phyloP scores from a whole-genome alignment of 305 asterid genomes.

The Fraxinus nigra region DNA sequence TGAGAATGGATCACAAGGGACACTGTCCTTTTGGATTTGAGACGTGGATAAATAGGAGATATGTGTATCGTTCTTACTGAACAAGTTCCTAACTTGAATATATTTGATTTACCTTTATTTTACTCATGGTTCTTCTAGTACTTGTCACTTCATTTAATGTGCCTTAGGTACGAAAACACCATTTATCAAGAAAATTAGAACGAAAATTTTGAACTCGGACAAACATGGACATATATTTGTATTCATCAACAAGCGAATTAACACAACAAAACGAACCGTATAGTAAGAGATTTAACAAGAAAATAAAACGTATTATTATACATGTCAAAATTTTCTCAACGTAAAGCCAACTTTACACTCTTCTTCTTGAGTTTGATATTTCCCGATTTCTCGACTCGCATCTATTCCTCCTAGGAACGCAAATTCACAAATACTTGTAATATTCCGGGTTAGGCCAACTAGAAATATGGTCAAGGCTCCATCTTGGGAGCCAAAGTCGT shows the following conservation, averaged over 20 bases:
- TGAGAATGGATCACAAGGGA: neutral
- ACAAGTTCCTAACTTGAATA: neutral
- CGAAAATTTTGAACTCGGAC: neutral
- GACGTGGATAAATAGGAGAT: neutral
- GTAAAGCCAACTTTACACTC: neutral
- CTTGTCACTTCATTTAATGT: neutral
- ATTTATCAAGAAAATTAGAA: neutral
- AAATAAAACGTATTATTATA: neutral
- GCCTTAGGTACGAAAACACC: neutral
- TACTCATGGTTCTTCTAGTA: neutral
- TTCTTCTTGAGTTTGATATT: neutral
- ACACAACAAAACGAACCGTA: neutral
- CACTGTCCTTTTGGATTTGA: neutral
- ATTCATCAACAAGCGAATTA: neutral
- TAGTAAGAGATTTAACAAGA: neutral
- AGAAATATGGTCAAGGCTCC: constrained; percentile 41
- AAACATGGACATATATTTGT: neutral
- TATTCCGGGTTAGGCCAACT: neutral
- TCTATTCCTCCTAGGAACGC: neutral
- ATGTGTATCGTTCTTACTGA: neutral
- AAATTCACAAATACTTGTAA: neutral
- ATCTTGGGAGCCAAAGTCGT: constrained; percentile 48
- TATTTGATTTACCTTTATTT: neutral
- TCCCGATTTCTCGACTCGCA: neutral
- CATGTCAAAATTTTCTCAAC: neutral